Evolutionary conservation across 2,329 filamentous ascomycete genomes (phyloP).

Genomic region (Ceratocystis colombiana): DNA sequence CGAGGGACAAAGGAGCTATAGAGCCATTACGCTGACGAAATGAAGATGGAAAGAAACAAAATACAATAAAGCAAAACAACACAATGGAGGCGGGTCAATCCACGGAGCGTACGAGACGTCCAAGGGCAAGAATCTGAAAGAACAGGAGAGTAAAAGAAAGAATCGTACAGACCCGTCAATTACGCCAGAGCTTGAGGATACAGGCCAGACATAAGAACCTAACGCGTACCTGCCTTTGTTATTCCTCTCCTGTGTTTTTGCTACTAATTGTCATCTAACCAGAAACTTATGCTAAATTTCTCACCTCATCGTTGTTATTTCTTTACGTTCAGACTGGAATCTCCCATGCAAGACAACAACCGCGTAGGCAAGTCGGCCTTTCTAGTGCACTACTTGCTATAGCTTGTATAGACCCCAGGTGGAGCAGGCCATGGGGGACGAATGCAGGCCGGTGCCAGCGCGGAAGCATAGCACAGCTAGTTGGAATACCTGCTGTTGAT

Average conservation of each 20-base stretch:
- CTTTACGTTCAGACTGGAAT: constrained; percentile 12
- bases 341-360: constrained; percentile 16
- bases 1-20: constrained; percentile 1
- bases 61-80: neutral
- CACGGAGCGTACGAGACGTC: neutral
- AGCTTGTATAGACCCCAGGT: neutral
- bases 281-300: neutral
- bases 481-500: constrained; percentile 2
- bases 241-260: neutral
- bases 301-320: neutral
- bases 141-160: neutral
- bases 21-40: neutral
- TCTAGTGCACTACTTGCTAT: too few species aligned
- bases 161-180: too few species aligned
- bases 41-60: neutral
- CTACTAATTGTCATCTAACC: neutral
- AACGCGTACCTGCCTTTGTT: neutral
- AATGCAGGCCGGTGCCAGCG: neutral
- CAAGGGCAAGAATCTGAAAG: neutral
- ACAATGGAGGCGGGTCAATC: neutral
- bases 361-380: constrained; percentile 5
- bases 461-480: neutral
- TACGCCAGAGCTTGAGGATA: neutral
- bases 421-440: neutral
- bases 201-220: constrained; percentile 6